Conservation (phyloP, 2,329 filamentous ascomycete genomes). For the Talaromyces funiculosus region DNA sequence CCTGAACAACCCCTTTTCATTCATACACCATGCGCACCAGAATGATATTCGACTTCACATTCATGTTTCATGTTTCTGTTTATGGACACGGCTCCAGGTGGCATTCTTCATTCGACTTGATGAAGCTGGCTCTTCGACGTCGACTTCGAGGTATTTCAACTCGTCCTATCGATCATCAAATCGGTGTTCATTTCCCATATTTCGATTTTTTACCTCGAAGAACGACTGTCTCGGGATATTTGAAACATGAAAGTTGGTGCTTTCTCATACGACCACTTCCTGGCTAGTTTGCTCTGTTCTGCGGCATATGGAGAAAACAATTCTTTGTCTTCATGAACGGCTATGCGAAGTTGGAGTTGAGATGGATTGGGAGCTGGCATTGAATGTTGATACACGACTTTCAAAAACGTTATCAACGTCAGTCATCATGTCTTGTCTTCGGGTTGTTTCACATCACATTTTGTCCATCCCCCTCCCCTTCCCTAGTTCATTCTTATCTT, state of each 20-base stretch:
- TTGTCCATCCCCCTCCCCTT: neutral
- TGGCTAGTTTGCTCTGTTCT: constrained; percentile 14
- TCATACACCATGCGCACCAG: constrained; percentile 28
- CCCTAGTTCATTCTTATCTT: neutral
- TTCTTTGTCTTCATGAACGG: constrained; percentile 11
- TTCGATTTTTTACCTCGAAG: neutral
- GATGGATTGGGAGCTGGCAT: constrained; percentile 8
- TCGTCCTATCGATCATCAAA: neutral
- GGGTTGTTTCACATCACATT: neutral
- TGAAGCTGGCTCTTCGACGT: neutral
- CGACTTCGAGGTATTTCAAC: neutral
- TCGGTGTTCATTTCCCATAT: neutral
- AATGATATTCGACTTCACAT: constrained; percentile 20
- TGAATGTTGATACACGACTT: constrained; percentile 1
- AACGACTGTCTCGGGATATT: constrained; percentile 3
- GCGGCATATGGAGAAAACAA: constrained; percentile 10
- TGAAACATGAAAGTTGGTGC: constrained; percentile 14
- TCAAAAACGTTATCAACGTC: neutral
- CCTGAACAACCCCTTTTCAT: constrained; percentile 18
- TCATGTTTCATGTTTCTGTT: constrained; percentile 21
- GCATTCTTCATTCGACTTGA: neutral
- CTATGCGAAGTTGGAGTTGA: constrained; percentile 10
- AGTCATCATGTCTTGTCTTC: neutral
- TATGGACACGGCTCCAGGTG: constrained; percentile 12
- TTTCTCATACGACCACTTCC: constrained; percentile 10